phyloP scores from a whole-genome alignment of 2,329 filamentous ascomycete species.

The Cercospora sojina region DNA sequence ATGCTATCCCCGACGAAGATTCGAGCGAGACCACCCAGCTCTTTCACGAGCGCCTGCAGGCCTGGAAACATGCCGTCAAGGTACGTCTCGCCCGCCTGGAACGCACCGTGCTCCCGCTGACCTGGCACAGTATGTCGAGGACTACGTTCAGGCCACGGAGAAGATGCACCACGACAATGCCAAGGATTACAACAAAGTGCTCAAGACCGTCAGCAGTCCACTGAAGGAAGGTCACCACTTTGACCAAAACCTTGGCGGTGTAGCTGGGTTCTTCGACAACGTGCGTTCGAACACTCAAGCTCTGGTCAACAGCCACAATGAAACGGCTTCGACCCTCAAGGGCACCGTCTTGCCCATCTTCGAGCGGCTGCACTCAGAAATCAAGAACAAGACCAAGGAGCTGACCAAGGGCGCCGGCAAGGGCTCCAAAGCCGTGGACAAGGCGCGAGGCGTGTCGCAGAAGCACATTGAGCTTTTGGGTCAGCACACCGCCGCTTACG shows the following conservation, averaged over 20 bases:
- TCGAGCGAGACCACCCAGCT: constrained; percentile 57
- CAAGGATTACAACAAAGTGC: constrained; percentile 91
- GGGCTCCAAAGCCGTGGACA: constrained; percentile 86
- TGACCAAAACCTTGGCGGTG: constrained; percentile 80
- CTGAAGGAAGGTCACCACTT: constrained; percentile 91
- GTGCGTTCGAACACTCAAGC: constrained; percentile 89
- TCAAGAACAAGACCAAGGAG: constrained; percentile 95
- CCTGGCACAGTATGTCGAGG: constrained; percentile 76
- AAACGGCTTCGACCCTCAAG: constrained; percentile 89
- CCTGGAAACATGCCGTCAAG: constrained; percentile 80
- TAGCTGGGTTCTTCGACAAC: constrained; percentile 91
- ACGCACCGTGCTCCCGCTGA: neutral
- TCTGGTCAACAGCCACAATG: constrained; percentile 81
- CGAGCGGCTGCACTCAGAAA: constrained; percentile 87
- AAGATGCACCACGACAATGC: constrained; percentile 81
- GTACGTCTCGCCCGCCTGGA: neutral
- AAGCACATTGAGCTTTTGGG: constrained; percentile 95
- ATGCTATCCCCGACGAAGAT: constrained; percentile 51
- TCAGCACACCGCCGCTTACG: constrained; percentile 76
- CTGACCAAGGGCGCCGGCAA: constrained; percentile 77
- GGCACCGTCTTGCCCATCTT: constrained; percentile 82
- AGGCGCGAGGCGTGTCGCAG: constrained; percentile 79
- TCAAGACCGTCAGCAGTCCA: constrained; percentile 88
- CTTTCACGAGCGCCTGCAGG: constrained; percentile 81
- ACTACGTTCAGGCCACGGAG: constrained; percentile 81